Base-by-base conservation (phyloP, 768 basidiomycete genomes). In the Guyanaporus albipodus region DNA sequence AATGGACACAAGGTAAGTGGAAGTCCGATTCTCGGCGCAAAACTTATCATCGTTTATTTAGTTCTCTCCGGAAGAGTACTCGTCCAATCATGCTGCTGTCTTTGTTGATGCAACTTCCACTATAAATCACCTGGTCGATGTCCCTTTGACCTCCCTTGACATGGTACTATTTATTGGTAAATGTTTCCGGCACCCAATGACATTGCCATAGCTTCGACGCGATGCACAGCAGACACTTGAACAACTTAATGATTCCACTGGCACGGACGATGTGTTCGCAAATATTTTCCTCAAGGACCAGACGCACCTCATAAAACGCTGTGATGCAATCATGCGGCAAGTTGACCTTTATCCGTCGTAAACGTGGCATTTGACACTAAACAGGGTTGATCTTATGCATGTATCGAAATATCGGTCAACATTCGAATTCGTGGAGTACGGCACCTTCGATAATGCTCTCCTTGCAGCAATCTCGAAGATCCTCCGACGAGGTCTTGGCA, bases 81-180 rank as follows among this genome's bases (percentile, higher is more conserved):
- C 60, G 17, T 67, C 67, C 22, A 64, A 71, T 35, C 70, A 76
- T 43, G 68, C 73, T 4, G 75, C 83, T 8, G 74, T 87, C 17
- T 82, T 95, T 40, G 85, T 95, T 1, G 93, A 94, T 57, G 77
- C 85, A 1, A 76, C 82, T 0, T 89, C 91, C 0, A 74, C 75
- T 8, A 72, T 86, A 38, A 98, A 99, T 60, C 59, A 94, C 9
- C 66, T 95, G 18, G 79, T 83, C 0, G 82, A 78, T 8, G 77
- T 94, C 24, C 88, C 93, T 17, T 55, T 80, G 12, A 77, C 86
- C 3, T 92, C 91, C 2, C 71, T 98, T 1, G 78, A 87, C 40
- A 68, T 95, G 66, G 88, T 93, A 62, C 57, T 75, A 37, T 23
- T 29, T 11, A 15, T 24, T 55, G 11, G 17, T 33, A 9, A 29